These are phyloP conservation scores for Barnettozyma salicaria DNA, from an alignment of 805 yeast genomes.

Conservation along the genomic window DNA sequence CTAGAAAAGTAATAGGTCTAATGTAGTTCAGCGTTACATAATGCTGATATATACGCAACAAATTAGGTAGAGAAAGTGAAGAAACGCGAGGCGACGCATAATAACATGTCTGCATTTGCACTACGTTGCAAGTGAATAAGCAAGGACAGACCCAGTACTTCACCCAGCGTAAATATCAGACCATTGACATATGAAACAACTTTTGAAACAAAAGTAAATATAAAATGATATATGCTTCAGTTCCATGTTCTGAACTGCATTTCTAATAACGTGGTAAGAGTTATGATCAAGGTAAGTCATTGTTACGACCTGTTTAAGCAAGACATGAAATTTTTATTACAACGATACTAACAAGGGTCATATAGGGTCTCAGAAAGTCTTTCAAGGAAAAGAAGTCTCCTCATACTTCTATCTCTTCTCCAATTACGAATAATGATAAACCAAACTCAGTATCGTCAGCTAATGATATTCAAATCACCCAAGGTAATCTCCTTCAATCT, in stretches of 20 bases:
- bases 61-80: no score
- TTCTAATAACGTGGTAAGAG: not conserved
- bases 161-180: no score
- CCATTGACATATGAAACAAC: no score
- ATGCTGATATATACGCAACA: no score
- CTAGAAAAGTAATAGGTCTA: no score
- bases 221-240: not conserved
- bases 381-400: constrained; percentile 23
- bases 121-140: no score
- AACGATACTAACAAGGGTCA: constrained; percentile 1
- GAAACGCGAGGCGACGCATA: no score
- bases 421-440: constrained; percentile 13
- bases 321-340: no score
- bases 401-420: constrained; percentile 25
- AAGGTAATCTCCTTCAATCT: constrained; percentile 33
- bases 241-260: not conserved
- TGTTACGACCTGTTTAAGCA: no score
- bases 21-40: no score
- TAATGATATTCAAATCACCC: constrained; percentile 20
- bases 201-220: constrained; percentile 1
- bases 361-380: constrained; percentile 26
- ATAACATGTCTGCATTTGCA: no score
- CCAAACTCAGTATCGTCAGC: constrained; percentile 21
- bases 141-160: no score
- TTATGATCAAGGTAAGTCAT: constrained; percentile 14